phyloP scores from a whole-genome alignment of 371 early-diverging fungal genomes.

The Mucor piriformis region DNA sequence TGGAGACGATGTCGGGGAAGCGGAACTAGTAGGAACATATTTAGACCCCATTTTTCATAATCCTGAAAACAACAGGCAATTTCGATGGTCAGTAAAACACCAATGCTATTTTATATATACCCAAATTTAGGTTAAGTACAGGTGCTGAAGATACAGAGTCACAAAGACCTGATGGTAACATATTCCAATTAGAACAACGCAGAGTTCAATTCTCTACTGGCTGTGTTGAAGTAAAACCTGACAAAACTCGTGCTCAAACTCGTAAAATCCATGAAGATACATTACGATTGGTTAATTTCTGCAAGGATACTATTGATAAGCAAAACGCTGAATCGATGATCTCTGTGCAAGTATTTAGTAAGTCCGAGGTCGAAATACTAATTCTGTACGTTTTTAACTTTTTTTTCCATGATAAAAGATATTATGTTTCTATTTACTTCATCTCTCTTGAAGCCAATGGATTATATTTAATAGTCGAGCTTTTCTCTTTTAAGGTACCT shows the following conservation, averaged over 20 bases:
- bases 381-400: conserved; percentile 6
- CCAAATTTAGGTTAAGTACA: conserved; percentile 20
- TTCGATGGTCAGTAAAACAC: conserved; percentile 16
- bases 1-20: conserved; percentile 17
- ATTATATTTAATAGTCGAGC: conserved; percentile 11
- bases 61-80: conserved; percentile 12
- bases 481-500: conserved; percentile 18
- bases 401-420: conserved; percentile 21
- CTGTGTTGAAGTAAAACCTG: conserved; percentile 20
- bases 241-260: conserved; percentile 12
- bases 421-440: conserved; percentile 17
- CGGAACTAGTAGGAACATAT: conserved; percentile 17
- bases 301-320: conserved; percentile 13
- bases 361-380: conserved; percentile 12
- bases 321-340: conserved; percentile 24
- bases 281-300: conserved; percentile 12
- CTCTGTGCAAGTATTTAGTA: conserved; percentile 29
- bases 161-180: conserved; percentile 17
- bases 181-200: conserved; percentile 21
- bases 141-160: conserved; percentile 14
- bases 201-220: conserved; percentile 18
- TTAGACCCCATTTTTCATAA: conserved; percentile 18
- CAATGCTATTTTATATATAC: conserved; percentile 11
- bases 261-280: conserved; percentile 4
- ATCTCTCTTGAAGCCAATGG: conserved; percentile 18